phyloP scores from a whole-genome alignment of 257 asterid species.

The Solanum verrucosum region DNA sequence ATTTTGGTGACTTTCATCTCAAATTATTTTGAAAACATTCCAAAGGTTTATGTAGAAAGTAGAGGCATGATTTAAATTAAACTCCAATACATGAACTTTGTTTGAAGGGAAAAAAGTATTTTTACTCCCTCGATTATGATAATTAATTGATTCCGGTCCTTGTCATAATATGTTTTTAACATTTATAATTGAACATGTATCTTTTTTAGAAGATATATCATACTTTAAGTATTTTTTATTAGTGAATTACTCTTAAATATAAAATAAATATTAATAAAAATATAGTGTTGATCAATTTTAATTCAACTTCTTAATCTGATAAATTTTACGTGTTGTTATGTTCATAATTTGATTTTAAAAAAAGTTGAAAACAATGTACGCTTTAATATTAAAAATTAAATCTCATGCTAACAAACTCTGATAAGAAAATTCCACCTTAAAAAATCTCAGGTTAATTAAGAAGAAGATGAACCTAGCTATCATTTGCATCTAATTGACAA shows the following conservation, averaged over 20 bases:
- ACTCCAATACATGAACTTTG: background rate
- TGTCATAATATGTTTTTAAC: background rate
- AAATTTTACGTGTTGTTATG: background rate
- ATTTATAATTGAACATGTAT: background rate
- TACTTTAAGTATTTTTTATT: background rate
- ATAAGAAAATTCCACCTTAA: background rate
- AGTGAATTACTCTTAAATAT: background rate
- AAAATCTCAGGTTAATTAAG: background rate
- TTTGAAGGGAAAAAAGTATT: background rate
- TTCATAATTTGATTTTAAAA: background rate
- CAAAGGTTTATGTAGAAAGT: background rate
- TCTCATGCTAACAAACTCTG: background rate
- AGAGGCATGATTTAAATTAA: background rate
- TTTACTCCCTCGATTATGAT: background rate
- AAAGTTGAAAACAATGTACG: background rate
- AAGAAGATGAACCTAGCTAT: background rate
- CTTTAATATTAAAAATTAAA: background rate
- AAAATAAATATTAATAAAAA: background rate
- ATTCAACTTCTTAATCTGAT: background rate
- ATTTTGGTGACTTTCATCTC: background rate
- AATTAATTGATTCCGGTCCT: no score
- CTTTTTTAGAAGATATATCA: background rate
- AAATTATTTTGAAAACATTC: background rate
- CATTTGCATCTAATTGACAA: background rate
- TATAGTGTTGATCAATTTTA: background rate